These are phyloP conservation scores for Pneumocystis oryctolagi DNA, from an alignment of 1,139 yeast genomes.

Conservation along the genomic window DNA sequence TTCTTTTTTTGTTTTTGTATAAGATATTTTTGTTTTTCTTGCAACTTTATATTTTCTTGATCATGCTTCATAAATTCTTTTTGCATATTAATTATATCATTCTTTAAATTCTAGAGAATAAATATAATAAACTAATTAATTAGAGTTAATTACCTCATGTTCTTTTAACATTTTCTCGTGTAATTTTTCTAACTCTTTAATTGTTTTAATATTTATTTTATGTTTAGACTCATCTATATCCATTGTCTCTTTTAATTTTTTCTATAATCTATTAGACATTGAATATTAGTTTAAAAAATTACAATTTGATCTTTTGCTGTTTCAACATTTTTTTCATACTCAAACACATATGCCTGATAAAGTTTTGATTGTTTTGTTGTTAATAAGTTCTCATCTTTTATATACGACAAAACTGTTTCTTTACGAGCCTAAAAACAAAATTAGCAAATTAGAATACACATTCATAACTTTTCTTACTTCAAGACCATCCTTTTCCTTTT, in stretches of 20 bases:
- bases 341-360: slow-evolving; percentile 39
- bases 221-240: slow-evolving; percentile 17
- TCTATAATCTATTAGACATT: slow-evolving; percentile 31
- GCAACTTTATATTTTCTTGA: slow-evolving; percentile 45
- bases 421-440: not conserved
- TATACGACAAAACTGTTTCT: slow-evolving; percentile 42
- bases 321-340: slow-evolving; percentile 20
- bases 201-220: slow-evolving; percentile 13
- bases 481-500: slow-evolving; percentile 53
- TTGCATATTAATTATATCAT: slow-evolving; percentile 5
- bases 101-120: slow-evolving; percentile 7
- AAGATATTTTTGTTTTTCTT: slow-evolving; percentile 56
- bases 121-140: not conserved
- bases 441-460: not conserved
- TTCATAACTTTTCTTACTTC: slow-evolving; percentile 47
- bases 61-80: slow-evolving; percentile 22
- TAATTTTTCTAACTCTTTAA: slow-evolving; percentile 10
- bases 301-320: slow-evolving; percentile 18
- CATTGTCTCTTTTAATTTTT: slow-evolving; percentile 25
- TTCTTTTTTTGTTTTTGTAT: slow-evolving; percentile 47
- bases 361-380: slow-evolving; percentile 40
- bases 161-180: not conserved
- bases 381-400: slow-evolving; percentile 51
- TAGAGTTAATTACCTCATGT: not conserved
- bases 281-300: slow-evolving; percentile 36